A percentile compares a stretch with the other conserved stretches of the same genome.
Conservation (phyloP, 768 basidiomycete species). For the Psilocybe tampanensis region DNA sequence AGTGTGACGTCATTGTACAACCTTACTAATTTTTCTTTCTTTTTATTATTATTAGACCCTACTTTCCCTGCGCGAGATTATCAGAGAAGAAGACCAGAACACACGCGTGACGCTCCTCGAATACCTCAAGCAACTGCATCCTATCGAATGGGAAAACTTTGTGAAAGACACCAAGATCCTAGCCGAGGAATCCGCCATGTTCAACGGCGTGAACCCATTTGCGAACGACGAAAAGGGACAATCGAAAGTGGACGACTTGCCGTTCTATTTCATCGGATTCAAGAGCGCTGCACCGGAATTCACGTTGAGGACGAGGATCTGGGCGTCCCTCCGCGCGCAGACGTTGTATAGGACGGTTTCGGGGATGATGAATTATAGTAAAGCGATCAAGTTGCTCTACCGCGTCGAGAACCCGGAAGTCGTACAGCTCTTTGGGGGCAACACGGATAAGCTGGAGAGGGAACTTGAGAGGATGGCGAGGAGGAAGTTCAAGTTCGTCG, state of each 20-base stretch:
- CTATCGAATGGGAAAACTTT: constrained; percentile 99
- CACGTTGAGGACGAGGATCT: constrained; percentile 97
- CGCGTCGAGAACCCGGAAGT: constrained; percentile 99
- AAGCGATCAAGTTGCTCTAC: constrained; percentile 99
- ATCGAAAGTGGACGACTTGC: constrained; percentile 88
- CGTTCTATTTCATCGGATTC: constrained; percentile 99
- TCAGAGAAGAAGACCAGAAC: constrained; percentile 97
- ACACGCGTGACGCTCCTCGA: constrained; percentile 96
- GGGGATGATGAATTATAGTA: constrained; percentile 99
- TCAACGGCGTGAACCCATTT: constrained; percentile 73
- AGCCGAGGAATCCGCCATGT: constrained; percentile 91
- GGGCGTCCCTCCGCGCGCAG: constrained; percentile 98
- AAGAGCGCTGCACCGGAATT: constrained; percentile 98
- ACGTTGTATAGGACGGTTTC: constrained; percentile 98
- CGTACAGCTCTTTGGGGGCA: constrained; percentile 95
- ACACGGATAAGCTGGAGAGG: constrained; percentile 94
- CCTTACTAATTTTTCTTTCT: constrained; percentile 11
- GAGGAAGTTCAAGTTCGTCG: constrained; percentile 98
- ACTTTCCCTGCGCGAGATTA: constrained; percentile 95
- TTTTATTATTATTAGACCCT: constrained; percentile 62
- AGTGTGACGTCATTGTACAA: background rate
- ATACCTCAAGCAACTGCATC: constrained; percentile 97
- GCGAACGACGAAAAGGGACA: constrained; percentile 78
- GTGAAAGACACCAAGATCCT: constrained; percentile 99
- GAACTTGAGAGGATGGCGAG: constrained; percentile 98